Evolutionary conservation across 495 filamentous ascomycete species (phyloP), one percentile per base, ranked within the genome.

Genomic region (Delitschia confertaspora): DNA sequence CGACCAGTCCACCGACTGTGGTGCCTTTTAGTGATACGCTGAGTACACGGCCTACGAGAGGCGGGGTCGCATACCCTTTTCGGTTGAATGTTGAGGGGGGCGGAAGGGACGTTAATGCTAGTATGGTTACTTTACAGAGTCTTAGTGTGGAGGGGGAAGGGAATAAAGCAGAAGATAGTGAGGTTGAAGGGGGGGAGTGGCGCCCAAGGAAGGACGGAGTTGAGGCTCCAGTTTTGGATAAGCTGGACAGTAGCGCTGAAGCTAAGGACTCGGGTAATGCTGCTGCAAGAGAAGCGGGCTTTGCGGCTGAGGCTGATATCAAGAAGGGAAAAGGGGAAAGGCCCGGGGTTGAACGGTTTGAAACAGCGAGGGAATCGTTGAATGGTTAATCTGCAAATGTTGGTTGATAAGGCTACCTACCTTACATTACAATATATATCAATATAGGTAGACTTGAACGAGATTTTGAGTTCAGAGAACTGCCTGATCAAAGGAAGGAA

Each of bases 21-120:
- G 41, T 53, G 4, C 48, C 48, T 10, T 18, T 23, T 4, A 53
- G 24, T 2, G 45, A 57, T 22, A 45, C 42, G 11, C 18, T 34
- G n/a, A 52, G 33, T 26, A 45, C 48, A 18, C 41, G 54, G 18
- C 54, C 54, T 13, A 49, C 42, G 38, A 23, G 42, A 7, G 54
- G 41, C 4, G 54, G 54, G 3, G 32, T 57, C 8, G 54, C 54
- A 30, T 57, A 57, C 36, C 54, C 54, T 8, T 57, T 57, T 22
- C 45, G 45, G n/a, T 33, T 57, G 33, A 42, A 29, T 24, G 52
- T 56, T 24, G 48, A 41, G 17, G 54, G 13, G 21, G 44, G 38
- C 3, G 42, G 23, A 14, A 39, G 34, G 23, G 53, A 53, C 10
- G 41, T 48, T 0, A 57, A 53, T 43, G 49, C 50, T 18, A 53